phyloP scores from a whole-genome alignment of 495 filamentous ascomycete species.

The Tetracladium setigerum region DNA sequence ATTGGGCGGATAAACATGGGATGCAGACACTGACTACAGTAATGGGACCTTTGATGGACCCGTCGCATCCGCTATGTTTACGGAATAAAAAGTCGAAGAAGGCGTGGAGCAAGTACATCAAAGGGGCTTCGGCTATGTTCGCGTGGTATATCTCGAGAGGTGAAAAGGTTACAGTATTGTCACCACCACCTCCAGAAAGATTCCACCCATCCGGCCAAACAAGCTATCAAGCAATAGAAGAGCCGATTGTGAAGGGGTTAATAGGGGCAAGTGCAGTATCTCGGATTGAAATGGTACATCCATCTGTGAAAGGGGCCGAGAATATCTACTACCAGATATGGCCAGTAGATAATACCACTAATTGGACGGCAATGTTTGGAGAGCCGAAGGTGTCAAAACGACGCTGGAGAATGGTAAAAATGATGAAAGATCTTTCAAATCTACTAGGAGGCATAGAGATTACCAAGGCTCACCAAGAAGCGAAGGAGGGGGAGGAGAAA shows the following conservation, averaged over 20 bases:
- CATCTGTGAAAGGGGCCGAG: slow-evolving; percentile 3
- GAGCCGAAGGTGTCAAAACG: not conserved
- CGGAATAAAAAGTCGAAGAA: not conserved
- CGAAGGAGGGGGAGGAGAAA: no score
- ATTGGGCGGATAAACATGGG: slow-evolving; percentile 1
- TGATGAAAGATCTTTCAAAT: slow-evolving; percentile 1
- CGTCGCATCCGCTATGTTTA: not conserved
- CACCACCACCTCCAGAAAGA: no score
- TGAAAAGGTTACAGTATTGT: no score
- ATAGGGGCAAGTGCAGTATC: not conserved
- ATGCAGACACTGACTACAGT: slow-evolving; percentile 1
- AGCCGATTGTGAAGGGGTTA: no score
- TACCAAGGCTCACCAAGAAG: no score
- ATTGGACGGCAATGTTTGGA: slow-evolving; percentile 2
- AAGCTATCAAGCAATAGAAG: no score
- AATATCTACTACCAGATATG: slow-evolving; percentile 3
- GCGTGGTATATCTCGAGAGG: slow-evolving; percentile 7
- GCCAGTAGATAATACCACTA: not conserved
- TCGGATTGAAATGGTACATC: slow-evolving; percentile 1
- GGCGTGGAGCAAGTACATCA: slow-evolving; percentile 1
- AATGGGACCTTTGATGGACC: slow-evolving; percentile 4
- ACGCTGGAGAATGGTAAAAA: slow-evolving; percentile 2
- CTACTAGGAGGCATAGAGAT: not conserved
- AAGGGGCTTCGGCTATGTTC: slow-evolving; percentile 7
- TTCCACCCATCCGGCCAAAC: no score